Base-by-base conservation (phyloP, 345 rosid species). In the Theobroma cacao region DNA sequence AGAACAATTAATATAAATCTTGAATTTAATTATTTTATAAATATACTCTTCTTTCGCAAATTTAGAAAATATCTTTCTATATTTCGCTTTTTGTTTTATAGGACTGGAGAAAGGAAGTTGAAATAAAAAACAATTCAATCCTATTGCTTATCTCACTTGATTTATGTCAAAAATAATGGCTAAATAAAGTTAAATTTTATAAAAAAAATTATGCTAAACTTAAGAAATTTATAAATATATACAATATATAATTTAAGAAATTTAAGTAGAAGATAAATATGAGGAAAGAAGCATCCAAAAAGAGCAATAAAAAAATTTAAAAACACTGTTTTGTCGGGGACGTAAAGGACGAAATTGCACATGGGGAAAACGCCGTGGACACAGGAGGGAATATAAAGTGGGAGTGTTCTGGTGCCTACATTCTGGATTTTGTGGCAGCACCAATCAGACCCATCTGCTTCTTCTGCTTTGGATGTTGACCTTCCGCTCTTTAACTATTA, bases 341-440 rank as follows among this genome's bases (percentile, higher is more conserved):
- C 55, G 38, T 26, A 68, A 26, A 24, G 73, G 73, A 68, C 73
- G 55, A 68, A 45, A 43, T n/a, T 68, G 38, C 36, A 68, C 33
- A 68, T 26, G 34, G 73, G 22, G 13, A 68, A 26, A 26, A 26
- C 13, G 38, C 31, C 17, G 20, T 13, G 73, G 73, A 2, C 56
- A 14, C 38, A 24, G 18, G 18, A 24, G 55, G 73, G 34, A 68
- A 45, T 68, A 41, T 24, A 61, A 61, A 61, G 15, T 31, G 65
- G 36, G 36, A 60, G 38, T 30, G 5, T 60, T 30, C 14, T 14
- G 30, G 55, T 60, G 65, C 38, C 38, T 60, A 30, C 3, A 5
- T 60, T 61, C 24, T 61, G 40, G 66, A 61, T 30, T 61, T 60
- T 61, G 31, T 61, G 40, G 67, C 67, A 31, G 41, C 20, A 17